These are phyloP conservation scores for Apophysomyces trapeziformis DNA, from an alignment of 371 early-diverging fungal genomes.

Conservation along the genomic window DNA sequence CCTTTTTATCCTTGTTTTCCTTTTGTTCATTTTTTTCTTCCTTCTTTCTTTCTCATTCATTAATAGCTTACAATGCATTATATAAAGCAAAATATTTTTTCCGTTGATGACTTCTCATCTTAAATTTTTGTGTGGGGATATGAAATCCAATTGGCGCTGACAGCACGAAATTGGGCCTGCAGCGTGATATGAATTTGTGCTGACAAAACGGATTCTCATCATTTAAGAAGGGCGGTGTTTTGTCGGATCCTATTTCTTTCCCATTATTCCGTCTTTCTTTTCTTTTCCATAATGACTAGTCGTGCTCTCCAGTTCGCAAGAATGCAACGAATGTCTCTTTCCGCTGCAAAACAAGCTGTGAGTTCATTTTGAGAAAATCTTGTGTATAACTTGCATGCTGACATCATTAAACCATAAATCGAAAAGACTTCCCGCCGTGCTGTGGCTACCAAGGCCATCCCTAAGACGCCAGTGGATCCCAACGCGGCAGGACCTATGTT, in stretches of 20 bases:
- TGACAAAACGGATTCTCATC: too few relatives aligned
- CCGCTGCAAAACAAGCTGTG: slow-evolving; percentile 19
- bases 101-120: background rate
- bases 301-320: slow-evolving; percentile 15
- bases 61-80: background rate
- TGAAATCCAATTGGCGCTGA: too few relatives aligned
- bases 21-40: background rate
- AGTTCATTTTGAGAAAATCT: background rate
- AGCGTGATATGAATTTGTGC: too few relatives aligned
- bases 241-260: background rate
- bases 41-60: background rate
- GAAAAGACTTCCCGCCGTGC: slow-evolving; percentile 22
- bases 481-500: slow-evolving; percentile 63
- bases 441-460: slow-evolving; percentile 28
- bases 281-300: slow-evolving; percentile 1
- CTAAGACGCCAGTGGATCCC: slow-evolving; percentile 52
- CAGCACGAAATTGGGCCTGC: too few relatives aligned
- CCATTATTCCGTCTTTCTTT: background rate
- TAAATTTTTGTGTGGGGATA: too few relatives aligned
- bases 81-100: background rate
- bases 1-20: background rate
- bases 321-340: slow-evolving; percentile 15
- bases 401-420: background rate
- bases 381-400: background rate
- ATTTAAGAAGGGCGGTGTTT: slow-evolving; percentile 8